Conservation (phyloP, 1,284 basidiomycete species). For the Trametes versicolor region DNA sequence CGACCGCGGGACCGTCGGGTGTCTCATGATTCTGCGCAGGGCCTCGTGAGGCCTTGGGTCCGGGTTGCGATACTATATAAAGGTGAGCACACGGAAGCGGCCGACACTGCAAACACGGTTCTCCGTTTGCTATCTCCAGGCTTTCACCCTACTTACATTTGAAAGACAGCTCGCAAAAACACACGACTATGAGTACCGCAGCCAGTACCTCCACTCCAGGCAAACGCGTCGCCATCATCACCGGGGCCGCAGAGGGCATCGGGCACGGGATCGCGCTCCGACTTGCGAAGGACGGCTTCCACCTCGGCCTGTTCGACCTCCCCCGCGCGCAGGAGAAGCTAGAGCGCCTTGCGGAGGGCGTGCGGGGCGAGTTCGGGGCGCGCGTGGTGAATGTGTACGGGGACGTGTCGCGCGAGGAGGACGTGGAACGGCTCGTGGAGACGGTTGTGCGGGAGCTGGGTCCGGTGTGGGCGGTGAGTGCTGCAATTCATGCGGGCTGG, state of each 20-base stretch:
- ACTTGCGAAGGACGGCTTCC: conserved; percentile 43
- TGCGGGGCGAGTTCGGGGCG: conserved; percentile 31
- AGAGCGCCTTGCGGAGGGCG: conserved; percentile 32
- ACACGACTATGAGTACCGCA: not conserved
- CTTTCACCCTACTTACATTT: not conserved
- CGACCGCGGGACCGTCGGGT: not conserved
- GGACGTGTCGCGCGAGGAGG: conserved; percentile 44
- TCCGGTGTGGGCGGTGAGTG: conserved; percentile 34
- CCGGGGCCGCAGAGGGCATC: conserved; percentile 38
- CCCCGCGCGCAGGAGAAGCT: conserved; percentile 33
- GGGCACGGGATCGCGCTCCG: conserved; percentile 40
- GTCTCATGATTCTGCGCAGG: not conserved
- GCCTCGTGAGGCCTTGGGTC: not conserved
- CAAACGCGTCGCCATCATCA: conserved; percentile 30
- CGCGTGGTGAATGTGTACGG: conserved; percentile 38
- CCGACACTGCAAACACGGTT: too few relatives aligned
- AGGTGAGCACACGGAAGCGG: not conserved
- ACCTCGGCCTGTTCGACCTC: conserved; percentile 44
- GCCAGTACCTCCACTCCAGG: not conserved
- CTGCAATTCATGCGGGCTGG: not conserved
- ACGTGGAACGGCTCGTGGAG: conserved; percentile 43
- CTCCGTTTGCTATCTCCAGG: too few relatives aligned
- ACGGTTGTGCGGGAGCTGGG: conserved; percentile 42
- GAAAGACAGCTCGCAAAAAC: not conserved
- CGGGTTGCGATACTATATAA: not conserved